A percentile compares a stretch with the other conserved stretches of the same genome.
These are phyloP conservation scores for Monilinia fructicola DNA, from an alignment of 2,329 filamentous ascomycete genomes.

Conservation along the genomic window DNA sequence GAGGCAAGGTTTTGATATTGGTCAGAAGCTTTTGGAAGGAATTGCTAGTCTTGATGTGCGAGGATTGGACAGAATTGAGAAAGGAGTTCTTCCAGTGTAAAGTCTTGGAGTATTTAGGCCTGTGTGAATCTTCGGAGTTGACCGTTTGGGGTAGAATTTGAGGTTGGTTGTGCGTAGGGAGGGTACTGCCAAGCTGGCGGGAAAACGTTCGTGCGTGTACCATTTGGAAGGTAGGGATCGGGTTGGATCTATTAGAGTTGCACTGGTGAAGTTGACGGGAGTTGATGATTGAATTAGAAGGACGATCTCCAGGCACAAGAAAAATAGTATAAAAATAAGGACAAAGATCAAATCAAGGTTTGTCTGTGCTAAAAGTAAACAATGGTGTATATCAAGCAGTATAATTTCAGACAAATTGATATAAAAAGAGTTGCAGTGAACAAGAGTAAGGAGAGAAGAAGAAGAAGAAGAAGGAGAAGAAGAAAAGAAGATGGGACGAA, in stretches of 20 bases:
- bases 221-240: background rate
- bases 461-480: background rate
- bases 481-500: background rate
- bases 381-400: background rate
- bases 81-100: constrained; percentile 6
- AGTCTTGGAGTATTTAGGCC: constrained; percentile 2
- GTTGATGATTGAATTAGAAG: background rate
- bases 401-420: background rate
- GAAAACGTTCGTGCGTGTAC: constrained; percentile 14
- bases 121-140: constrained; percentile 12
- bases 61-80: constrained; percentile 10
- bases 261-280: background rate
- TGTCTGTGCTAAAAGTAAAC: background rate
- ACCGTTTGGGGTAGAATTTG: constrained; percentile 10
- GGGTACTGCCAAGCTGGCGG: constrained; percentile 10
- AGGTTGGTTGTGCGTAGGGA: constrained; percentile 17
- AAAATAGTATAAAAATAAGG: background rate
- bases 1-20: background rate
- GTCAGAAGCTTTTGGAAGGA: background rate
- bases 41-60: background rate
- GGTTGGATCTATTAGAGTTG: background rate
- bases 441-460: background rate
- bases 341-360: background rate
- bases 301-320: background rate
- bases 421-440: background rate